Evolutionary conservation across 345 rosid genomes (phyloP).

Genomic region (Aquilaria sinensis): DNA sequence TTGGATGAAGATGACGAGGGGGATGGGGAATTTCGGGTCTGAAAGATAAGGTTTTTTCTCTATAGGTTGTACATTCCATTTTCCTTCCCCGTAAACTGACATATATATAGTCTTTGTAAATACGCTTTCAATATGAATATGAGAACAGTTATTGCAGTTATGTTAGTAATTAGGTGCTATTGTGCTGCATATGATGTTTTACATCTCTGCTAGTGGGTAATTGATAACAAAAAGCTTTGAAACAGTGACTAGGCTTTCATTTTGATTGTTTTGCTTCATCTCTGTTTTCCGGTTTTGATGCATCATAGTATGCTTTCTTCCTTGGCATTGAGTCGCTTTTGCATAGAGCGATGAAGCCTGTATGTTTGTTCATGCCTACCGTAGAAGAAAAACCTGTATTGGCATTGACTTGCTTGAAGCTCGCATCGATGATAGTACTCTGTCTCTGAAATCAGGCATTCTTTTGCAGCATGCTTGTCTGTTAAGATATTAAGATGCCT

Average conservation of each 20-base stretch:
- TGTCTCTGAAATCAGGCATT: too few relatives aligned
- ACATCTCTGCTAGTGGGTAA: not conserved
- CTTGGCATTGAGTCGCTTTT: too few relatives aligned
- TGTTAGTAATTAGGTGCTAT: conserved; percentile 7
- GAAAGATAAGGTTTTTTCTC: conserved; percentile 23
- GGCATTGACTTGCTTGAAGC: too few relatives aligned
- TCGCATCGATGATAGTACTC: too few relatives aligned
- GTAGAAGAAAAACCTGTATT: too few relatives aligned
- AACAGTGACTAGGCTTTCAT: not conserved
- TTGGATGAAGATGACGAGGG: conserved; percentile 38
- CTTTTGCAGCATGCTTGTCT: too few relatives aligned
- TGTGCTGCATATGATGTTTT: conserved; percentile 1
- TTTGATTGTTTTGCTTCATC: not conserved
- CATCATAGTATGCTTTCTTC: too few relatives aligned
- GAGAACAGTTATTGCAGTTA: conserved; percentile 7
- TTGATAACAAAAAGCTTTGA: conserved; percentile 1
- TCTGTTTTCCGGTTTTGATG: not conserved
- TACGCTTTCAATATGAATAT: conserved; percentile 2
- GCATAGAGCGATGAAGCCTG: too few relatives aligned
- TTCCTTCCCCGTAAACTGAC: conserved; percentile 12
- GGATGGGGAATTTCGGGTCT: conserved; percentile 32
- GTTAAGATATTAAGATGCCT: too few relatives aligned
- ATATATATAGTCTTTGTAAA: conserved; percentile 24
- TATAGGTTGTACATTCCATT: conserved; percentile 29
- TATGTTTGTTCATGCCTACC: too few relatives aligned